A percentile compares a stretch with the other conserved stretches of the same genome.
phyloP scores from a whole-genome alignment of 495 filamentous ascomycete genomes.

The Letharia lupina region DNA sequence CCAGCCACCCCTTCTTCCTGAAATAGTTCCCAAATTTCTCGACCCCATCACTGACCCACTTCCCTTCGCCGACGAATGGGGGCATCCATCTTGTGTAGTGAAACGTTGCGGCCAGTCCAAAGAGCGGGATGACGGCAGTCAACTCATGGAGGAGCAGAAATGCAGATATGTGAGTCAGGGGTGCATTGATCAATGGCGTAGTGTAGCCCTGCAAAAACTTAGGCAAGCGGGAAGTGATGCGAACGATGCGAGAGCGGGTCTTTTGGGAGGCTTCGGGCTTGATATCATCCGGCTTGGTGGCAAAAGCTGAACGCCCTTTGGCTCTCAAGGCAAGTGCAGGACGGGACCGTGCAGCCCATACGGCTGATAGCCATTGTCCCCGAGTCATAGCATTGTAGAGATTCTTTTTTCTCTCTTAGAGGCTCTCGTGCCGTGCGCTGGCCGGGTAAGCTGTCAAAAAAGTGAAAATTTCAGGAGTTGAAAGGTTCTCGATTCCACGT shows the following conservation, averaged over 20 bases:
- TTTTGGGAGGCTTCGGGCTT: constrained; percentile 19
- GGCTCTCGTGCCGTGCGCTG: background rate
- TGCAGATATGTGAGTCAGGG: constrained; percentile 70
- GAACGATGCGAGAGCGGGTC: constrained; percentile 42
- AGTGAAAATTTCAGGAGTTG: background rate
- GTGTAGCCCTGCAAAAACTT: constrained; percentile 58
- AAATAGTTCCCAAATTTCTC: constrained; percentile 52
- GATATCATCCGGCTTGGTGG: constrained; percentile 19
- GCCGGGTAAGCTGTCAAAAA: background rate
- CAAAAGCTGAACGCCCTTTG: constrained; percentile 6
- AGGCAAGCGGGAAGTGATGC: constrained; percentile 52
- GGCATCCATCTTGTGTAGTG: constrained; percentile 64
- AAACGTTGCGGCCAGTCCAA: constrained; percentile 66
- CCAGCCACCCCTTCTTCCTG: constrained; percentile 53
- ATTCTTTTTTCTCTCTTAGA: background rate
- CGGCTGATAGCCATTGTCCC: constrained; percentile 4
- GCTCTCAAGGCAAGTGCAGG: background rate
- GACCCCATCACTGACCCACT: constrained; percentile 46
- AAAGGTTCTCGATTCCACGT: no score
- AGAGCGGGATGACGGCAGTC: constrained; percentile 72
- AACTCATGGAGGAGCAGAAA: constrained; percentile 89
- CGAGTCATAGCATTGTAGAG: constrained; percentile 7
- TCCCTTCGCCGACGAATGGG: constrained; percentile 41
- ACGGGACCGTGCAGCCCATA: background rate
- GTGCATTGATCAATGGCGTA: constrained; percentile 59